Evolutionary conservation across 768 basidiomycete species (phyloP).

Genomic region (Pleurotus platypus): DNA sequence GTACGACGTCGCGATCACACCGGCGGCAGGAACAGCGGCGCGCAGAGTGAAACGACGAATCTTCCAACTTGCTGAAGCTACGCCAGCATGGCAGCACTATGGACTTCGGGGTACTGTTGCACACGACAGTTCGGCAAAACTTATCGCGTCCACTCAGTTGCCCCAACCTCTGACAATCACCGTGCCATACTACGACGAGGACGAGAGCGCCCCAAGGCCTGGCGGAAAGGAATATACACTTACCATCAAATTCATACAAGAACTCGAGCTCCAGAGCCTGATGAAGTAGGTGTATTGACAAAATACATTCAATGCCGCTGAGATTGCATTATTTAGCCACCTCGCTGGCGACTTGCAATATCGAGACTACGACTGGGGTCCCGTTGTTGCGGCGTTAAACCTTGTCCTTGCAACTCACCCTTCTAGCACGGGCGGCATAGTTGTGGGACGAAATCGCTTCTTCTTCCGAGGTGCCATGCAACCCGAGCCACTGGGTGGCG

Average conservation of each 20-base stretch:
- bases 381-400: constrained; percentile 62
- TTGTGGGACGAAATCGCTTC: constrained; percentile 63
- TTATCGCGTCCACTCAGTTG: constrained; percentile 45
- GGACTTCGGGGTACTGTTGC: constrained; percentile 51
- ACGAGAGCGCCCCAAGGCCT: constrained; percentile 42
- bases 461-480: constrained; percentile 53
- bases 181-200: constrained; percentile 47
- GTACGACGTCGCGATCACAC: constrained; percentile 56
- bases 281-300: constrained; percentile 28
- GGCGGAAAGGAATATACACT: constrained; percentile 45
- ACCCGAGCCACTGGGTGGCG: constrained; percentile 51
- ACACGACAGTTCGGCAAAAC: constrained; percentile 51
- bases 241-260: constrained; percentile 35
- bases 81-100: constrained; percentile 41
- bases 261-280: constrained; percentile 52
- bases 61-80: constrained; percentile 58
- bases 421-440: constrained; percentile 50
- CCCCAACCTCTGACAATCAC: constrained; percentile 40
- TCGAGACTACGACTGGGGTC: constrained; percentile 52
- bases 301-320: constrained; percentile 14
- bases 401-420: constrained; percentile 58
- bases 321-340: constrained; percentile 33
- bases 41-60: constrained; percentile 55
- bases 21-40: constrained; percentile 45
- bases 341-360: constrained; percentile 52